Percentiles rank a stretch among this genome's conserved stretches.
These are phyloP conservation scores for Suhomyces anneliseae DNA, from an alignment of 1,139 yeast species.

Conservation along the genomic window DNA sequence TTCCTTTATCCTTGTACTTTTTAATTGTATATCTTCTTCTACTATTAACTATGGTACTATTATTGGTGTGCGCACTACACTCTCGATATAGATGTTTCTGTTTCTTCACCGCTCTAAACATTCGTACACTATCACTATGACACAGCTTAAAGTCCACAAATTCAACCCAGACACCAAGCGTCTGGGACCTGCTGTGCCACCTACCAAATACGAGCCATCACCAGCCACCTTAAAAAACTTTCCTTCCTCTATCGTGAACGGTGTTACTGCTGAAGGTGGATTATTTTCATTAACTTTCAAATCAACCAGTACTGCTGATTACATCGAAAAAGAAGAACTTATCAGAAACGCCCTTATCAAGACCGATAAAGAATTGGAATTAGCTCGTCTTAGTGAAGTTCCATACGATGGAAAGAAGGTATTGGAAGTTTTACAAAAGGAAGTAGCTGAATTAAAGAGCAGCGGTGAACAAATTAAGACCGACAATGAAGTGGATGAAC, in stretches of 20 bases:
- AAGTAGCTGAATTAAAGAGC: slow-evolving; percentile 15
- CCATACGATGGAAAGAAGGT: slow-evolving; percentile 18
- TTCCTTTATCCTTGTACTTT: too few relatives aligned
- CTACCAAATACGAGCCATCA: slow-evolving; percentile 35
- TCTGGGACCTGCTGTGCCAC: slow-evolving; percentile 14
- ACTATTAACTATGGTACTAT: too few relatives aligned
- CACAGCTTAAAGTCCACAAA: slow-evolving; percentile 10
- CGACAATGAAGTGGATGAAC: slow-evolving; percentile 1
- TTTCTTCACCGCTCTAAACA: background rate
- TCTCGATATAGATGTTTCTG: background rate
- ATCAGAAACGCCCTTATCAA: slow-evolving; percentile 19
- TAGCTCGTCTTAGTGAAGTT: slow-evolving; percentile 21
- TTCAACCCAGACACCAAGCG: slow-evolving; percentile 6
- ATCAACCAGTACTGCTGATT: slow-evolving; percentile 39
- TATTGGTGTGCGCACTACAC: background rate
- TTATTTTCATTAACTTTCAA: slow-evolving; percentile 45
- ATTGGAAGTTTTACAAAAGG: slow-evolving; percentile 21
- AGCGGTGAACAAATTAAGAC: background rate
- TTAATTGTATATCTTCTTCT: too few relatives aligned
- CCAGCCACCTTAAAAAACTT: slow-evolving; percentile 35
- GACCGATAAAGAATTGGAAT: slow-evolving; percentile 2
- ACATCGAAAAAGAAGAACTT: slow-evolving; percentile 39
- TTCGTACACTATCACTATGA: background rate
- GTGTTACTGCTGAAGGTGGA: slow-evolving; percentile 48
- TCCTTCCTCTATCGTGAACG: slow-evolving; percentile 45